Evolutionary conservation across 208 protist species (phyloP).

Genomic region (Trypanosoma mega): DNA sequence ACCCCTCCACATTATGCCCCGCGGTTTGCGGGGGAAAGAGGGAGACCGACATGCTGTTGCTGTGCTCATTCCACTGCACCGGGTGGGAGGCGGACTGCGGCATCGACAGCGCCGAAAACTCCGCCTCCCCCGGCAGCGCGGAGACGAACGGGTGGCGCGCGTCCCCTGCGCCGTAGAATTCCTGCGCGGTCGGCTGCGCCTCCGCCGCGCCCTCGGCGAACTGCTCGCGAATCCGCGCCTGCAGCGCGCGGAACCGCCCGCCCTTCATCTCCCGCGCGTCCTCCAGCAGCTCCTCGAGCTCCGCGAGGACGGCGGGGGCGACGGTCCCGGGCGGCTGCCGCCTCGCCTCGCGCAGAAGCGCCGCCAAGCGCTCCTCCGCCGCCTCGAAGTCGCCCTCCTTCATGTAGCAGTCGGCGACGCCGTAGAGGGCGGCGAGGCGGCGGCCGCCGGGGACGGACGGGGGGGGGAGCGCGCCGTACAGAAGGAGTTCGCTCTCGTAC

Average conservation of each 20-base stretch:
- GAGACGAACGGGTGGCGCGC: conserved; percentile 65
- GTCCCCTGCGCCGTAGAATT: conserved; percentile 53
- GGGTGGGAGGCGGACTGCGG: conserved; percentile 59
- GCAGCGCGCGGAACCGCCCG: conserved; percentile 64
- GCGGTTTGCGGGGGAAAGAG: conserved; percentile 65
- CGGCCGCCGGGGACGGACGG: conserved; percentile 40
- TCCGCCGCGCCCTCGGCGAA: conserved; percentile 59
- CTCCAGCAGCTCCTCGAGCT: conserved; percentile 71
- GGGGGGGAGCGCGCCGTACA: conserved; percentile 62
- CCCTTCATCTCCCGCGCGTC: conserved; percentile 82
- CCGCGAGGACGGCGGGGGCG: conserved; percentile 40
- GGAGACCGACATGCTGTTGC: conserved; percentile 75
- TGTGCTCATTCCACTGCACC: conserved; percentile 61
- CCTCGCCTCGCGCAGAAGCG: conserved; percentile 54
- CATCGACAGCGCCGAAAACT: conserved; percentile 71
- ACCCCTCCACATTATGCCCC: conserved; percentile 34
- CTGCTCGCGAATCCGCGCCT: conserved; percentile 69
- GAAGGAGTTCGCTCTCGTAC: conserved; percentile 79
- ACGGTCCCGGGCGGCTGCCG: conserved; percentile 57
- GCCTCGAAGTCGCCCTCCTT: conserved; percentile 85
- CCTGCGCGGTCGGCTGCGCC: conserved; percentile 50
- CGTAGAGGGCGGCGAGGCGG: conserved; percentile 67
- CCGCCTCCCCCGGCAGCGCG: conserved; percentile 43
- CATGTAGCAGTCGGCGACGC: conserved; percentile 83
- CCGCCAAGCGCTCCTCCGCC: conserved; percentile 64